phyloP scores from a whole-genome alignment of 2,329 filamentous ascomycete species.

The Drechslerella dactyloides region DNA sequence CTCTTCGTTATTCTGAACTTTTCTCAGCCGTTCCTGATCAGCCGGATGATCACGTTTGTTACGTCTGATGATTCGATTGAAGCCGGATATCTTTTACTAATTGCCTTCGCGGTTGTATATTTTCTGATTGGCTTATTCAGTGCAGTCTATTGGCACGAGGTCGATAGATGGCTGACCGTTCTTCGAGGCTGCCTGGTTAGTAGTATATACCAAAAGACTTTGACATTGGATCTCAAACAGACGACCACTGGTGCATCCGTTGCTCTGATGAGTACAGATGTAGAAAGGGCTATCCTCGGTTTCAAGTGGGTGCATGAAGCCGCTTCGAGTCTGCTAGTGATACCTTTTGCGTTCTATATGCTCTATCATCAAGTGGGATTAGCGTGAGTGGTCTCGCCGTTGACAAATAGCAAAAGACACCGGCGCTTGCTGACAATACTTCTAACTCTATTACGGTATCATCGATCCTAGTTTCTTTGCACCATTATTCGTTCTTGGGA shows the following conservation, averaged over 20 bases:
- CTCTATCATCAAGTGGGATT: constrained; percentile 57
- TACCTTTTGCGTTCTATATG: constrained; percentile 57
- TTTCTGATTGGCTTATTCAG: constrained; percentile 49
- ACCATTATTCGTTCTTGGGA: constrained; percentile 6
- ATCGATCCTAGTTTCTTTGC: constrained; percentile 6
- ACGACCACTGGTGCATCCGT: constrained; percentile 59
- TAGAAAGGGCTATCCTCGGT: constrained; percentile 60
- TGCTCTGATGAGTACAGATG: constrained; percentile 63
- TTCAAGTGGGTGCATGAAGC: constrained; percentile 59
- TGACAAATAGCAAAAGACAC: too few species aligned
- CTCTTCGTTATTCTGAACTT: constrained; percentile 55
- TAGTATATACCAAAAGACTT: constrained; percentile 58
- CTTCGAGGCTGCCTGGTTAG: constrained; percentile 57
- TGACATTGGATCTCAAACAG: constrained; percentile 55
- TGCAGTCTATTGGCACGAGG: constrained; percentile 54
- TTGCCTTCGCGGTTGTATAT: constrained; percentile 33
- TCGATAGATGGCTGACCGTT: constrained; percentile 55
- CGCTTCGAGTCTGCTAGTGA: constrained; percentile 58
- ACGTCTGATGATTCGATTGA: constrained; percentile 34
- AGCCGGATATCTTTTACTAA: constrained; percentile 34
- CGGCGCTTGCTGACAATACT: too few species aligned
- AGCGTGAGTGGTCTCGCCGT: constrained; percentile 56
- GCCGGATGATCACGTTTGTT: constrained; percentile 52
- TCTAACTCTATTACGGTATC: too few species aligned
- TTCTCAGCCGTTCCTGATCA: constrained; percentile 56